phyloP scores from a whole-genome alignment of 345 rosid genomes.

The Salix udensis region DNA sequence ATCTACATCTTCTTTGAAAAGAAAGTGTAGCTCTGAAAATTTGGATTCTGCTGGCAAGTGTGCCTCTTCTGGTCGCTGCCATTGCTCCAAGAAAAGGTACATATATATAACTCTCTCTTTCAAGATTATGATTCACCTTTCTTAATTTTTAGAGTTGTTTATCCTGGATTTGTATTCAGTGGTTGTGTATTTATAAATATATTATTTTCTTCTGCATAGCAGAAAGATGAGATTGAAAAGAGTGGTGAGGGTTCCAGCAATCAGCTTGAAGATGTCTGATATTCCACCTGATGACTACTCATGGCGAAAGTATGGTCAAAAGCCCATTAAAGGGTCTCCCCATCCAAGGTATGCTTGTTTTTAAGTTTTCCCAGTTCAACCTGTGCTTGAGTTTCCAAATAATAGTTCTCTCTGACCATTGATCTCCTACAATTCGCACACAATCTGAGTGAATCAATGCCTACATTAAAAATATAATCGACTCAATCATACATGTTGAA shows the following conservation, averaged over 20 bases:
- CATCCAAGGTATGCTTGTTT: conserved; percentile 22
- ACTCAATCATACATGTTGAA: background rate
- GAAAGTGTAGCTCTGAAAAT: conserved; percentile 74
- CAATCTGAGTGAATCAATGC: background rate
- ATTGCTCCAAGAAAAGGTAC: conserved; percentile 84
- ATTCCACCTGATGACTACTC: conserved; percentile 33
- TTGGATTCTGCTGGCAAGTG: conserved; percentile 56
- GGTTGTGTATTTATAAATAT: no score
- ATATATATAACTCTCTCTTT: background rate
- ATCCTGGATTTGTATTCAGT: background rate
- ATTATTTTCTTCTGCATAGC: background rate
- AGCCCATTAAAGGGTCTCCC: conserved; percentile 32
- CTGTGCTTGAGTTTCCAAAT: background rate
- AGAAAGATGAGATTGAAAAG: conserved; percentile 24
- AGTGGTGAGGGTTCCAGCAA: conserved; percentile 27
- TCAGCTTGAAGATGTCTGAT: conserved; percentile 32
- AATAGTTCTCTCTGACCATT: background rate
- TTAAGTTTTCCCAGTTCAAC: background rate
- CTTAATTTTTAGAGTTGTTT: background rate
- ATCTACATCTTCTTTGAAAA: conserved; percentile 57
- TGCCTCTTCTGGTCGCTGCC: conserved; percentile 65
- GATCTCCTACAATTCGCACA: background rate
- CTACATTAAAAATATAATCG: background rate
- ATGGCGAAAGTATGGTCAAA: conserved; percentile 33
- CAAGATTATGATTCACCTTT: background rate